These are phyloP conservation scores for Rhododendron simsii DNA, from an alignment of 148 eudicot genomes.

Conservation along the genomic window DNA sequence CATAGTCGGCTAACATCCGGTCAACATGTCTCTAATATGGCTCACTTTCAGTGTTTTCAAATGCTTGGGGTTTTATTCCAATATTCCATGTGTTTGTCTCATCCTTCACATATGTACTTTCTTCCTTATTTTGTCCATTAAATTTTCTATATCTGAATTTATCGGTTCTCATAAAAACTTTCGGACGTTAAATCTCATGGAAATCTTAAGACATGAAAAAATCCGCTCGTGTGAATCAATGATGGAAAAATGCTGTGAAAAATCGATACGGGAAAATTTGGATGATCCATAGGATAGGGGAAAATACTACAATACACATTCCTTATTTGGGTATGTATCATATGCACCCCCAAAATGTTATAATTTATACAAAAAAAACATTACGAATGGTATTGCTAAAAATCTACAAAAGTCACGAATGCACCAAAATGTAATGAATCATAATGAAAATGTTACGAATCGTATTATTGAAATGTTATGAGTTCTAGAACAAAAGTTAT, in stretches of 20 bases:
- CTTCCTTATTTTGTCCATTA: background rate
- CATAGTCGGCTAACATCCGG: constrained; percentile 16
- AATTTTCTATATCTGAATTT: background rate
- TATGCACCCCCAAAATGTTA: too few species aligned
- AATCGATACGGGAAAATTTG: background rate
- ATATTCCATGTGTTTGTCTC: constrained; percentile 40
- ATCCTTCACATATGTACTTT: background rate
- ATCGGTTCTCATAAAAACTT: background rate
- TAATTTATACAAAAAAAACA: too few species aligned
- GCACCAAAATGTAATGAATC: too few species aligned
- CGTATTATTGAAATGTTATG: too few species aligned
- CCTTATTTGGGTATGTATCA: too few species aligned
- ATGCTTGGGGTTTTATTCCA: constrained; percentile 25
- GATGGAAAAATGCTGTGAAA: background rate
- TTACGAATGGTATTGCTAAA: too few species aligned
- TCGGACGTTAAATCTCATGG: background rate
- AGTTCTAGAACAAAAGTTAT: too few species aligned
- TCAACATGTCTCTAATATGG: constrained; percentile 23
- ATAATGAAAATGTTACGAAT: too few species aligned
- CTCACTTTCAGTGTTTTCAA: constrained; percentile 19
- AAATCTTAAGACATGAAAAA: background rate
- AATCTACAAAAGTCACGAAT: too few species aligned
- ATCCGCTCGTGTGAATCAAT: background rate
- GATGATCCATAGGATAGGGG: background rate
- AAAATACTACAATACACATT: too few species aligned